Conservation (phyloP, 768 basidiomycete genomes). For the Boletus subcaerulescens region DNA sequence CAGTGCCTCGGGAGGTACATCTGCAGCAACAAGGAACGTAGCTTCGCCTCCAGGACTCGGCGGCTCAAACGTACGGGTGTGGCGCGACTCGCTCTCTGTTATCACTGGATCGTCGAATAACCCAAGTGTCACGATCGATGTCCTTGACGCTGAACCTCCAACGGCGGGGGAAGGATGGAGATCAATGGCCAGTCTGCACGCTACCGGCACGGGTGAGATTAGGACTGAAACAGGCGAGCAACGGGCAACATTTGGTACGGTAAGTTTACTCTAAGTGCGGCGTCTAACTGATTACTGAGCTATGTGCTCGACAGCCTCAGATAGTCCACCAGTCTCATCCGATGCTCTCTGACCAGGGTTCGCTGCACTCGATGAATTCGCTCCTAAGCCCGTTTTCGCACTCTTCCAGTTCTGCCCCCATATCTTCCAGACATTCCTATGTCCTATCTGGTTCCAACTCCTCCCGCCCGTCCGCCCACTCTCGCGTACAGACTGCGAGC, state of each 20-base stretch:
- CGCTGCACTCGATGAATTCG: constrained; percentile 62
- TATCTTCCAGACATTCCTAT: constrained; percentile 42
- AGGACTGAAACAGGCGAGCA: constrained; percentile 32
- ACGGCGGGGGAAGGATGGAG: constrained; percentile 60
- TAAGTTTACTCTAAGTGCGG: constrained; percentile 34
- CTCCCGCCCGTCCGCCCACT: constrained; percentile 50
- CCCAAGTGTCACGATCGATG: constrained; percentile 46
- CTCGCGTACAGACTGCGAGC: constrained; percentile 33
- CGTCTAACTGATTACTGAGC: constrained; percentile 10
- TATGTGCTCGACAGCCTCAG: constrained; percentile 37
- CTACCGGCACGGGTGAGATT: constrained; percentile 14
- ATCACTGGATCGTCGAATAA: constrained; percentile 32
- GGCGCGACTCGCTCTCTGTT: constrained; percentile 36
- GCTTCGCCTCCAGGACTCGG: constrained; percentile 39
- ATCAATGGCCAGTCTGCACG: constrained; percentile 37
- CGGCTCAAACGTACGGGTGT: constrained; percentile 27
- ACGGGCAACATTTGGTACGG: constrained; percentile 61
- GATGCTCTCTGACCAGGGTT: constrained; percentile 58
- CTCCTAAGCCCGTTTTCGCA: constrained; percentile 47
- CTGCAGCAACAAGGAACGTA: constrained; percentile 16
- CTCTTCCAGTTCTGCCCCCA: constrained; percentile 53
- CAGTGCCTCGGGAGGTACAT: constrained; percentile 34
- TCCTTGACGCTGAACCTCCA: constrained; percentile 71
- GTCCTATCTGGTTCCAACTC: constrained; percentile 51
- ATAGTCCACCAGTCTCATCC: constrained; percentile 41